Base-by-base conservation (phyloP, 768 basidiomycete species). In the Mycena belliarum region DNA sequence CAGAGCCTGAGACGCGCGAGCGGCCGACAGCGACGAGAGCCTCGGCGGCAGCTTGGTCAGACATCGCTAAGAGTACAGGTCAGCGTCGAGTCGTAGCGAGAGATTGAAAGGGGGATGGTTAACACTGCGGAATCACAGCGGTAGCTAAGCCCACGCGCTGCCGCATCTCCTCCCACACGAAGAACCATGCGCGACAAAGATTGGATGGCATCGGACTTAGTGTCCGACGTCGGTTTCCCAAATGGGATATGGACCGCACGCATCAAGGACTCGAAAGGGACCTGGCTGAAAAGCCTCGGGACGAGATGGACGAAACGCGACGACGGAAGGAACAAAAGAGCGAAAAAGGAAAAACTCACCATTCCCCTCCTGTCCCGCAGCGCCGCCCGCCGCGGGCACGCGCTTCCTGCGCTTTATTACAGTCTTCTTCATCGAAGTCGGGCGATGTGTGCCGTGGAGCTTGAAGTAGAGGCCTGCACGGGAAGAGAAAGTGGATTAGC, bases 331-430 rank as follows among this genome's bases (percentile, higher is more conserved):
- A n/a, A 38, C 18, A 38, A 38, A 6, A 38, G 37, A 8, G 33
- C 29, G 33, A 35, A 15, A 35, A 15, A 35, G 7, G 14, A 38
- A n/a, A 38, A n/a, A 38, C 37, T 8, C 37, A 38, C 37, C 37
- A 18, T n/a, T n/a, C 69, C 59, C 52, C 52, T 64, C 45, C 67
- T 65, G 16, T 50, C 52, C 18, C 37, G 37, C 37, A 10, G 23
- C 46, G 8, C 46, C 81, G 20, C 89, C 85, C 40, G 95, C 93
- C 49, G 96, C 95, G 33, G 97, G 95, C 40, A 99, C 95, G 64
- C 97, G 88, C 75, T 98, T 98, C 63, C 97, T 82, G 32, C 97
- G 85, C 77, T 99, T 99, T 82, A 99, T 99, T 65, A 97, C 93
- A 5, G 93, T 91, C 79, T 98, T 98, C 76, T 97, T 98, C 95